These are phyloP conservation scores for Exophiala sideris DNA, from an alignment of 2,329 filamentous ascomycete species.

Conservation along the genomic window DNA sequence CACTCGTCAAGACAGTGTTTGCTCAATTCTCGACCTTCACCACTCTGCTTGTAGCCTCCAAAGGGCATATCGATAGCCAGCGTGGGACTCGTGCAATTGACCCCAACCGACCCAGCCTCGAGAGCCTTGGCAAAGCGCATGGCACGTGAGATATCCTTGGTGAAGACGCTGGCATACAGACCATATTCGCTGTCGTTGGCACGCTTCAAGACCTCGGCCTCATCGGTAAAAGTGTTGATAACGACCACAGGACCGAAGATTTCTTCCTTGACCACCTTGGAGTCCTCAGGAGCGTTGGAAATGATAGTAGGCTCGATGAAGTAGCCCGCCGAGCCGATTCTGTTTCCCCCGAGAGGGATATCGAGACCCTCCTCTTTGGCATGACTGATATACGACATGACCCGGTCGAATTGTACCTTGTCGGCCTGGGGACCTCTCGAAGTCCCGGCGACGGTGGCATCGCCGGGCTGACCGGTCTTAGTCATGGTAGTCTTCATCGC, in stretches of 20 bases:
- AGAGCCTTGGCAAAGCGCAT: slow-evolving; percentile 52
- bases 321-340: slow-evolving; percentile 48
- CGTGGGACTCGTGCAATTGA: slow-evolving; percentile 49
- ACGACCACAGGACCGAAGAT: slow-evolving; percentile 65
- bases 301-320: slow-evolving; percentile 60
- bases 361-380: slow-evolving; percentile 54
- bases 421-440: slow-evolving; percentile 64
- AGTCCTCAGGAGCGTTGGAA: slow-evolving; percentile 54
- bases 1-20: slow-evolving; percentile 55
- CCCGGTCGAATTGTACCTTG: slow-evolving; percentile 61
- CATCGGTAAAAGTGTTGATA: slow-evolving; percentile 59
- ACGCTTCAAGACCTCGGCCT: slow-evolving; percentile 58
- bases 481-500: slow-evolving; percentile 47
- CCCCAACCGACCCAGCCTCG: slow-evolving; percentile 59
- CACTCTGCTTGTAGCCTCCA: slow-evolving; percentile 33
- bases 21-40: slow-evolving; percentile 31
- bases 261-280: slow-evolving; percentile 57
- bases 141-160: slow-evolving; percentile 50
- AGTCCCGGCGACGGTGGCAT: slow-evolving; percentile 41
- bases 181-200: slow-evolving; percentile 54
- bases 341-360: slow-evolving; percentile 50
- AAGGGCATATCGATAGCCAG: slow-evolving; percentile 35
- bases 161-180: slow-evolving; percentile 59
- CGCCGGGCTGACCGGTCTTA: slow-evolving; percentile 28
- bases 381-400: slow-evolving; percentile 55